Evolutionary conservation across 257 asterid species (phyloP).

Genomic region (Solanum habrochaites): DNA sequence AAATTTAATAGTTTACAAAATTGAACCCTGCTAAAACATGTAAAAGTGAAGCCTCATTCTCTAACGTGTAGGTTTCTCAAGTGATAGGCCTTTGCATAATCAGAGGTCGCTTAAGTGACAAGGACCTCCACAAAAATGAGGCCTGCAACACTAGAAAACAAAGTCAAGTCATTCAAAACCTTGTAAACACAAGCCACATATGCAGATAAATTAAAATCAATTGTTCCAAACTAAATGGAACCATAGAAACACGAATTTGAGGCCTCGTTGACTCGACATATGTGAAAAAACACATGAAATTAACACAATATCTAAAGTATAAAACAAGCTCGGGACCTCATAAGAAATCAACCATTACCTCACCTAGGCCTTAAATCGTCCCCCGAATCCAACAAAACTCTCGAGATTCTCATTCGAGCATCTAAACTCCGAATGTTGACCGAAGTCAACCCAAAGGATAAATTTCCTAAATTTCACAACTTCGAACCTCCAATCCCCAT

Average conservation of each 20-base stretch:
- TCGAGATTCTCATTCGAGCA: not conserved
- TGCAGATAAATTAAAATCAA: not conserved
- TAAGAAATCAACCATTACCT: not conserved
- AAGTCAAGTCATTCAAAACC: not conserved
- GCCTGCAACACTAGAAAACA: not conserved
- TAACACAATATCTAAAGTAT: too few species aligned
- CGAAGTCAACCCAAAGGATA: not conserved
- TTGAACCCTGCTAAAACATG: not conserved
- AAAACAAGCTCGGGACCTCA: not conserved
- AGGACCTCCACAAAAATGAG: too few species aligned
- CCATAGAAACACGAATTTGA: too few species aligned
- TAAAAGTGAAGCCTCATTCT: not conserved
- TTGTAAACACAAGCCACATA: not conserved
- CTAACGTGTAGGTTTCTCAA: not conserved
- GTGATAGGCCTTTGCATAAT: not conserved
- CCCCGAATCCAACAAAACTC: not conserved
- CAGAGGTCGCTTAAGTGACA: not conserved
- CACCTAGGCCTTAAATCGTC: not conserved
- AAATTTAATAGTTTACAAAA: not conserved
- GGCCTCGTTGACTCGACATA: not conserved
- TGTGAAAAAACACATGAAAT: not conserved
- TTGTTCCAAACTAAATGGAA: not conserved
- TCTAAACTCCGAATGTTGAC: not conserved
- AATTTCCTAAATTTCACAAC: not conserved
- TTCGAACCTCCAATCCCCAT: not conserved